These are phyloP conservation scores for Rhizopus arrhizus DNA, from an alignment of 371 early-diverging fungal genomes.

Conservation along the genomic window DNA sequence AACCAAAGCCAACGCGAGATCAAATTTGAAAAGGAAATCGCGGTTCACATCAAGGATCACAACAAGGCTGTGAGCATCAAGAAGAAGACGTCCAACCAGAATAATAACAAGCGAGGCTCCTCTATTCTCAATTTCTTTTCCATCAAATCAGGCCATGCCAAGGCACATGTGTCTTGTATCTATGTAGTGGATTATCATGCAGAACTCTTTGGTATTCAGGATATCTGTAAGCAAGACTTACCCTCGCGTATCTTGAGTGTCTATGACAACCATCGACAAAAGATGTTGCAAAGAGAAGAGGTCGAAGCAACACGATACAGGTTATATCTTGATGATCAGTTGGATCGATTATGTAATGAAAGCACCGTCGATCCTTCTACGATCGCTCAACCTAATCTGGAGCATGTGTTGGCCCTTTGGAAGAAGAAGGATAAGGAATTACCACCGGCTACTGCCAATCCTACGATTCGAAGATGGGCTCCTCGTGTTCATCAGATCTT, in stretches of 20 bases:
- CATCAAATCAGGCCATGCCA: constrained; percentile 17
- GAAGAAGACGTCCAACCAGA: constrained; percentile 29
- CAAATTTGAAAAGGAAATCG: constrained; percentile 57
- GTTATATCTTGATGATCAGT: constrained; percentile 19
- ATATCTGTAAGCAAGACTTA: constrained; percentile 24
- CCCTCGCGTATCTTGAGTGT: constrained; percentile 14
- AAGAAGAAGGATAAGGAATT: constrained; percentile 19
- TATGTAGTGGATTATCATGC: constrained; percentile 45
- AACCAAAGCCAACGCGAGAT: constrained; percentile 44
- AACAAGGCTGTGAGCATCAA: constrained; percentile 30
- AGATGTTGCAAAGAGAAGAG: constrained; percentile 12
- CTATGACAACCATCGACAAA: neutral
- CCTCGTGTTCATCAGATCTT: constrained; percentile 23
- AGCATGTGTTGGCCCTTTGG: constrained; percentile 38
- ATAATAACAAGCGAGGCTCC: constrained; percentile 36
- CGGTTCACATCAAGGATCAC: constrained; percentile 58
- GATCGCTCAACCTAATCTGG: neutral
- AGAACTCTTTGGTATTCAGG: constrained; percentile 53
- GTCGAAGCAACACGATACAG: constrained; percentile 11
- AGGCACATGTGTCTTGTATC: constrained; percentile 37
- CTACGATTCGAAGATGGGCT: constrained; percentile 19
- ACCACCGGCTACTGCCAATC: constrained; percentile 1
- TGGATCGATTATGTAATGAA: constrained; percentile 15
- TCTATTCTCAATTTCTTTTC: constrained; percentile 31
- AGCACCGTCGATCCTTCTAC: neutral